Base-by-base conservation (phyloP, 225 moss, liverwort and hornwort species). In the Polytrichum commune region DNA sequence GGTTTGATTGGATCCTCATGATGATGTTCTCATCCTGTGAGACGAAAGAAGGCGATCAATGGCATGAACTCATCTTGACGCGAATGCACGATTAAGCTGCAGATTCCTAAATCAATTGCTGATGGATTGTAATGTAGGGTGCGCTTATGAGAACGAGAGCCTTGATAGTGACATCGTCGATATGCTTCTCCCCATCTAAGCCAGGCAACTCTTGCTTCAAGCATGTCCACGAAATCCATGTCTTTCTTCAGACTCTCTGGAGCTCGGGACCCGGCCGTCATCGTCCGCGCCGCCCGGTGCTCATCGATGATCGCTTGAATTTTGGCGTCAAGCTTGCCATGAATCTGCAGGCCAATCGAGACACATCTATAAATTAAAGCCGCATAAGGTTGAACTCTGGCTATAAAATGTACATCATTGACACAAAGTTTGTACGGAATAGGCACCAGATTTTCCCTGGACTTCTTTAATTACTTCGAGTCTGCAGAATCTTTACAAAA, bases 141-240 rank as follows among this genome's bases (percentile, higher is more conserved):
- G n/a, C 22, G 22, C 65, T 65, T 30, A 71, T 62, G 20, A 61
- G 62, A 2, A 71, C 25, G 18, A 71, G 10, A 19, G 71, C 71
- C 32, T 71, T 38, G 13, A 71, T 62, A 1, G 38, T 71, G 23
- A 61, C 19, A 33, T 71, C 62, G 16, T 23, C 29, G 13, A 71
- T 23, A 13, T 62, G 32, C 13, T 32, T 22, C n/a, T 32, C 62
- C 13, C 71, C 71, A 46, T 71, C 62, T 22, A 23, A 23, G 1
- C 70, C 70, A 32, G 70, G 70, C n/a, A 71, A 25, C 9, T 27
- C 30, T 27, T 61, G n/a, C 62, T 30, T n/a, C n/a, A n/a, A 71
- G 20, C 27, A 71, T 62, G n/a, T 71, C 71, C 26, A 71, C 62
- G 53, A 71, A 71, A 35, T 71, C 71, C 9, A 33, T 30, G 4